Evolutionary conservation across 2,329 filamentous ascomycete species (phyloP), one percentile per base, ranked within the genome.

Genomic region (Mollisiaceae sp.): DNA sequence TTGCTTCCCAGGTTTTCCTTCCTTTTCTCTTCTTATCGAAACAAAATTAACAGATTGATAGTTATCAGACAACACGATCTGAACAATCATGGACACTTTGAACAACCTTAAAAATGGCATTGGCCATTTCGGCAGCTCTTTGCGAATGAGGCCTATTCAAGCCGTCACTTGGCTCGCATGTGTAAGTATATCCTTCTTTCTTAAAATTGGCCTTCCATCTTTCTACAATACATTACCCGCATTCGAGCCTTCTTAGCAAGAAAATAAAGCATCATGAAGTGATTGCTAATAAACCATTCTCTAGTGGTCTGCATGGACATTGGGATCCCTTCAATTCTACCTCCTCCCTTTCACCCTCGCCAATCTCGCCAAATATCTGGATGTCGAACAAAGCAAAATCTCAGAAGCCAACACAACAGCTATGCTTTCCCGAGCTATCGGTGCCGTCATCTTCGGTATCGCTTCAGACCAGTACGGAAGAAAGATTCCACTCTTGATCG

Each of bases 401-500:
- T 54, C 50, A 35, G 50, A 54, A 18, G 50, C 50, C 14, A 54
- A 54, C 24, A 54, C 50, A 15, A 54, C 24, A 27, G 24, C 50
- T 8, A 54, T 54, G 50, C 50, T 54, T 15, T 54, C 50, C 18
- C 50, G 50, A 8, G 27, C 24, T 3, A 27, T 54, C 50, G 50
- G 50, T 4, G 50, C 50, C 18, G 14, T 54, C 4, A 54, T 54
- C 15, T 54, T 54, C 15, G 50, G 50, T 5, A 32, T 54, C 24
- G 50, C 50, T 54, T 54, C 50, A 32, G 50, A 54, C 32, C 50
- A 54, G 22, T 54, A 54, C 24, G 50, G 50, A 54, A 54, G 50
- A 54, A 54, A 54, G 50, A 54, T 54, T 4, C 50, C 50, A 5
- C 50, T 54, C 2, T 24, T 54, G 50, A 18, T 54, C 32, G 50